Base-by-base conservation (phyloP, 2,329 filamentous ascomycete genomes). In the Exophiala lecanii-corni region DNA sequence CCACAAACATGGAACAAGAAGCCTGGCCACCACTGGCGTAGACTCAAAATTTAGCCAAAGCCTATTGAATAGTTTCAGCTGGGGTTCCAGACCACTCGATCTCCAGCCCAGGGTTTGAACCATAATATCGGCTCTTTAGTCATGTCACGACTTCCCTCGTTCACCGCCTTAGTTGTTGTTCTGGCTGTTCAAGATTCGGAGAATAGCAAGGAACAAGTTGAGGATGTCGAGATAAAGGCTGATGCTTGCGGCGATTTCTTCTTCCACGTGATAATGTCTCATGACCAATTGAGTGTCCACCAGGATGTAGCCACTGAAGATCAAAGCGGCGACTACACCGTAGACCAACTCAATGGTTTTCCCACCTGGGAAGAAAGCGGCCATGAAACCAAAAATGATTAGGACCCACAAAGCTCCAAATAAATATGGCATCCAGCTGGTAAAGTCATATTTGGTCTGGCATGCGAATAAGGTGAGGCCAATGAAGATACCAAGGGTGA, bases 371-470 rank as follows among this genome's bases (percentile, higher is more conserved):
- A 98, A 83, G 75, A 97, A 97, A 54, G 80, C 78, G 53, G 83
- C 75, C 78, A 97, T 89, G 73, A 98, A 92, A 38, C 92, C 86
- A 62, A 97, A 96, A 30, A 98, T 73, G 51, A 98, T 76, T 46
- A 96, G 69, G 5, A 86, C 83, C 92, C 92, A 97, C 13, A 98
- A 76, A 0, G 76, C 82, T 45, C 89, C 89, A 59, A 94, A 94
- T 3, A 97, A 79, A 63, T 96, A 97, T 13, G 92, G 91, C 73
- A 91, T 86, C 91, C 92, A 98, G 53, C 80, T 84, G 1, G 91
- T 97, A 64, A 98, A 98, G 72, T 98, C 92, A 63, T 98, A 98
- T 66, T 94, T 94, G 53, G 86, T 86, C 73, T 98, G 92, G 78
- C 89, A 95, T 37, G 92, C 92, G 64, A 98, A 97, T 33, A 89